These are phyloP conservation scores for Camelina sativa DNA, from an alignment of 345 rosid genomes.

Conservation along the genomic window DNA sequence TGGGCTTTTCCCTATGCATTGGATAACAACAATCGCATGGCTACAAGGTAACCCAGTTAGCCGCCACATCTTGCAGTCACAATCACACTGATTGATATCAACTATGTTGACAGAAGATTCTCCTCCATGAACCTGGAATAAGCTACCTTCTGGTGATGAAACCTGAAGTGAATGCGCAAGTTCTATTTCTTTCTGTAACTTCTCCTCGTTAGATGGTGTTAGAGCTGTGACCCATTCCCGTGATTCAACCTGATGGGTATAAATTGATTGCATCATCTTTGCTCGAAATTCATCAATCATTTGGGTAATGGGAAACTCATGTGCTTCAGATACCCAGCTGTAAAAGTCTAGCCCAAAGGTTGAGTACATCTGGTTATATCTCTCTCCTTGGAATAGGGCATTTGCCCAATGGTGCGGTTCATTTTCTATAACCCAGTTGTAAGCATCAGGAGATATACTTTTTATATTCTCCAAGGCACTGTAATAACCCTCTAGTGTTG, in stretches of 20 bases:
- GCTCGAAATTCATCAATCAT: slow-evolving; percentile 77
- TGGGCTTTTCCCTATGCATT: slow-evolving; percentile 60
- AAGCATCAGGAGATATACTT: slow-evolving; percentile 80
- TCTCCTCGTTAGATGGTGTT: slow-evolving; percentile 83
- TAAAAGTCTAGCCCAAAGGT: slow-evolving; percentile 79
- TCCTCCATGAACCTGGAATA: slow-evolving; percentile 77
- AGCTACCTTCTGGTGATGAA: slow-evolving; percentile 51
- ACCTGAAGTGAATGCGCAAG: slow-evolving; percentile 60
- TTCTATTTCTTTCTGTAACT: slow-evolving; percentile 62
- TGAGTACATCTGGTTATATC: slow-evolving; percentile 77
- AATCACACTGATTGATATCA: slow-evolving; percentile 71
- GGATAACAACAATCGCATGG: slow-evolving; percentile 77
- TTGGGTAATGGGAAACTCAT: slow-evolving; percentile 91
- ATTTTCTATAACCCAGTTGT: slow-evolving; percentile 75
- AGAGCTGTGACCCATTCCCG: slow-evolving; percentile 70
- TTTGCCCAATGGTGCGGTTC: slow-evolving; percentile 95
- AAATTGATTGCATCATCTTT: slow-evolving; percentile 85
- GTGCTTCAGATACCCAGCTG: slow-evolving; percentile 89
- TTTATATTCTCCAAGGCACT: slow-evolving; percentile 65
- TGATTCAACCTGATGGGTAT: slow-evolving; percentile 68
- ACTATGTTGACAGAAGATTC: slow-evolving; percentile 54
- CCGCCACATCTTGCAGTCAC: slow-evolving; percentile 85
- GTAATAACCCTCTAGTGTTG: slow-evolving; percentile 64
- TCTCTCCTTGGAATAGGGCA: slow-evolving; percentile 72
- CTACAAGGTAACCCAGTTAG: slow-evolving; percentile 78